Conservation (phyloP, 2,329 filamentous ascomycete genomes). For the Pestalotiopsis sp. region DNA sequence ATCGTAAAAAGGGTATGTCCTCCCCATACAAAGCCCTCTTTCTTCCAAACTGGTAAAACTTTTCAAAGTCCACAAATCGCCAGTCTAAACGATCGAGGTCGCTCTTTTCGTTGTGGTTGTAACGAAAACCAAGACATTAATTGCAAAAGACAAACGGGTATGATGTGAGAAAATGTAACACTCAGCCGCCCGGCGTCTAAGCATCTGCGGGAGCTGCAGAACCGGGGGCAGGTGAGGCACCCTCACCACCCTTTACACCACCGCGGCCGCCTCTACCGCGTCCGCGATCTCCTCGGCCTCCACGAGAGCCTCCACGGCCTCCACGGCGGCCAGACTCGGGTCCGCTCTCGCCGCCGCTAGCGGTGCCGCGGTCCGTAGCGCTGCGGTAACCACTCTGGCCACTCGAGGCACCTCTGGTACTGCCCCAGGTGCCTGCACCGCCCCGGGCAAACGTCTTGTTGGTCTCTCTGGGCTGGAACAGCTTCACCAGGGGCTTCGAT, state of each 20-base stretch:
- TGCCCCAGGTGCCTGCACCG: conserved; percentile 69
- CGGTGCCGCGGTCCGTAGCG: conserved; percentile 68
- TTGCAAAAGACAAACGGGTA: conserved; percentile 39
- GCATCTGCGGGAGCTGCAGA: conserved; percentile 35
- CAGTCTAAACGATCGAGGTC: conserved; percentile 17
- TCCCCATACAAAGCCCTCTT: conserved; percentile 12
- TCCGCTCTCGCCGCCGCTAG: conserved; percentile 72
- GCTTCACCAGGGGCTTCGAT: conserved; percentile 79
- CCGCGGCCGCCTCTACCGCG: conserved; percentile 51
- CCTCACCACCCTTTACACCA: conserved; percentile 57
- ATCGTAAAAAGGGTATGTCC: conserved; percentile 14
- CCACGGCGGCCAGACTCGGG: conserved; percentile 58
- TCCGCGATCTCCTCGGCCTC: conserved; percentile 59
- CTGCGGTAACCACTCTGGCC: conserved; percentile 80
- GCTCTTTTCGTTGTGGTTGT: conserved; percentile 10
- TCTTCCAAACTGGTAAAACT: conserved; percentile 14
- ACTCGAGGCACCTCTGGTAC: conserved; percentile 63
- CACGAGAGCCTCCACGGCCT: conserved; percentile 54
- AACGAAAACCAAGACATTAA: conserved; percentile 41
- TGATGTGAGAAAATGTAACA: conserved; percentile 4
- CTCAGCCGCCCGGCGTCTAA: not conserved
- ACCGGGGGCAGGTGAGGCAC: conserved; percentile 56
- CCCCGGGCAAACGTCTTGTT: conserved; percentile 60
- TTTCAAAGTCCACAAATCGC: conserved; percentile 17
- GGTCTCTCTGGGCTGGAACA: conserved; percentile 73